phyloP scores from a whole-genome alignment of 2,329 filamentous ascomycete genomes.

The Trichoderma sp. region DNA sequence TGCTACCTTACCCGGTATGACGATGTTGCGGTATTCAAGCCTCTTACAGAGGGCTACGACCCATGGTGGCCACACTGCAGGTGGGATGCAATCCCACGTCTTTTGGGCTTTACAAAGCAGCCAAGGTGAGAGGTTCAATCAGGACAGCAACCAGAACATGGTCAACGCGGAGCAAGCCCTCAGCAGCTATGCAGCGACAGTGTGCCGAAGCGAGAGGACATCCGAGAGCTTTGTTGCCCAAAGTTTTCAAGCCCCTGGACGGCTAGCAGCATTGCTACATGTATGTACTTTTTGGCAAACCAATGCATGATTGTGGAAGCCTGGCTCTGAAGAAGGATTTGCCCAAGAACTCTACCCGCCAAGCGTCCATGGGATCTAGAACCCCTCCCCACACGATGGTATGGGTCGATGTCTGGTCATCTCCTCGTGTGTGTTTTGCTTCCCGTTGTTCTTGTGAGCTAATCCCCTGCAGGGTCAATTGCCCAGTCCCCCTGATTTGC shows the following conservation, averaged over 20 bases:
- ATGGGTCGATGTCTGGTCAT: neutral
- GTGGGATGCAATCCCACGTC: neutral
- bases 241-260: neutral
- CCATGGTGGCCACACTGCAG: neutral
- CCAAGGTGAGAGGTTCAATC: neutral
- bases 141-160: neutral
- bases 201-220: neutral
- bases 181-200: neutral
- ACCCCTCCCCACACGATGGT: neutral
- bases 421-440: neutral
- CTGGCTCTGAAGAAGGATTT: neutral
- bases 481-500: neutral
- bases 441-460: neutral
- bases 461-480: neutral
- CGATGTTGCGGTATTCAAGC: too few species aligned
- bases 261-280: neutral
- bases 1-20: too few species aligned
- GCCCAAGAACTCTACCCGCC: slow-evolving; percentile 1
- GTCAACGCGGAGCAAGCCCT: neutral
- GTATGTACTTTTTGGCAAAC: neutral
- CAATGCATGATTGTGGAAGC: slow-evolving; percentile 4
- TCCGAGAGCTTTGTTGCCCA: neutral
- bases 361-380: neutral
- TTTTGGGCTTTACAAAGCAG: neutral
- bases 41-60: too few species aligned